Evolutionary conservation across 2,329 filamentous ascomycete species (phyloP).

Genomic region (Penicillium sp.): DNA sequence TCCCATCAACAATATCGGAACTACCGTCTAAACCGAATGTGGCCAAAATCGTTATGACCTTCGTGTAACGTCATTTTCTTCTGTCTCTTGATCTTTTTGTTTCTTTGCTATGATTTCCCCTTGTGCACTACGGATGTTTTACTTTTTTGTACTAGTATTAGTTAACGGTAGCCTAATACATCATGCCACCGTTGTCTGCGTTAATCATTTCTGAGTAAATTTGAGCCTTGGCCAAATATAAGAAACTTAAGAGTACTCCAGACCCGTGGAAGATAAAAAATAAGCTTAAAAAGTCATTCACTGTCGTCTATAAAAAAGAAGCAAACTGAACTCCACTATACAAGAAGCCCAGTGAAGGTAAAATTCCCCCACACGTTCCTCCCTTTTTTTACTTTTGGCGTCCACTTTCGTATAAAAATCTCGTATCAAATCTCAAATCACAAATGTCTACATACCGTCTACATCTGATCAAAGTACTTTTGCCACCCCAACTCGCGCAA

Average conservation of each 20-base stretch:
- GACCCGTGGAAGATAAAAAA: neutral
- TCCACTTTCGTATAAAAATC: slow-evolving; percentile 6
- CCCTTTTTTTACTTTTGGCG: neutral
- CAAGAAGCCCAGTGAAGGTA: slow-evolving; percentile 5
- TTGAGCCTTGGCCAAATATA: neutral
- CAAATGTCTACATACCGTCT: slow-evolving; percentile 10
- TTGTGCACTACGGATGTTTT: slow-evolving; percentile 14
- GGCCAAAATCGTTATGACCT: slow-evolving; percentile 2
- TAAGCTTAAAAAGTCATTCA: slow-evolving; percentile 21
- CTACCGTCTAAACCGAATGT: neutral
- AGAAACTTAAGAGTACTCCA: neutral
- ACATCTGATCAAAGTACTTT: slow-evolving; percentile 47
- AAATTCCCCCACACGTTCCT: slow-evolving; percentile 2
- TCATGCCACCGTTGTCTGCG: slow-evolving; percentile 18
- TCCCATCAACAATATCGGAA: slow-evolving; percentile 1
- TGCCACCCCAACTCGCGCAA: slow-evolving; percentile 45
- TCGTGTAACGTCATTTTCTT: neutral
- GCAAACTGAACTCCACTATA: slow-evolving; percentile 15
- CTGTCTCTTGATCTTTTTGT: slow-evolving; percentile 1
- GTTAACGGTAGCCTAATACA: slow-evolving; percentile 25
- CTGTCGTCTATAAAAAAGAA: slow-evolving; percentile 21
- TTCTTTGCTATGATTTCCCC: slow-evolving; percentile 26
- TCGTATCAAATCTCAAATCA: neutral
- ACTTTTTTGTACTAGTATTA: slow-evolving; percentile 19
- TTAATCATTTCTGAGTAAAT: neutral